Conservation (phyloP, 2,329 filamentous ascomycete species). For the Scedosporium apiospermum region DNA sequence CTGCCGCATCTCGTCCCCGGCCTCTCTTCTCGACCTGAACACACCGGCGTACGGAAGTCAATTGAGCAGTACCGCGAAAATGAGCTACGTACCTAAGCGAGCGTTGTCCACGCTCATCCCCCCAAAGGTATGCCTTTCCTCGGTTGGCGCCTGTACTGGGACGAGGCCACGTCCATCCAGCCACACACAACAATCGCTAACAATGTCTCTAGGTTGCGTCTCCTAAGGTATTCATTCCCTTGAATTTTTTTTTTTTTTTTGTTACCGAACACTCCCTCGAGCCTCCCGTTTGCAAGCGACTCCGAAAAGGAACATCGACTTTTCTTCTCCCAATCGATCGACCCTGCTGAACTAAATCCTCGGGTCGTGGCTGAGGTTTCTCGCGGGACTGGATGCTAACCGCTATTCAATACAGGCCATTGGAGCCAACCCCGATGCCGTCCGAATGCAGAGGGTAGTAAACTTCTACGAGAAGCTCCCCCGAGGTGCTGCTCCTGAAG, state of each 20-base stretch:
- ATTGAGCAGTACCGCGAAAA: constrained; percentile 25
- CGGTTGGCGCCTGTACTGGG: not conserved
- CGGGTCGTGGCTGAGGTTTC: too few relatives aligned
- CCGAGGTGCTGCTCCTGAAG: constrained; percentile 77
- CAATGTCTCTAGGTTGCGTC: constrained; percentile 57
- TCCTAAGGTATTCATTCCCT: constrained; percentile 59
- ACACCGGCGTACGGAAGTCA: not conserved
- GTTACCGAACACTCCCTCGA: too few relatives aligned
- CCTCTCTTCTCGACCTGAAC: not conserved
- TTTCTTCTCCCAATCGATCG: too few relatives aligned
- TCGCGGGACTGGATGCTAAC: not conserved
- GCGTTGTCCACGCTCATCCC: constrained; percentile 97
- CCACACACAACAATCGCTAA: not conserved
- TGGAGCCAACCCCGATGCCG: constrained; percentile 87
- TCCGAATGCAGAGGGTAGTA: constrained; percentile 96
- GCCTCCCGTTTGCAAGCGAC: too few relatives aligned
- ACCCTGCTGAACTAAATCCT: too few relatives aligned
- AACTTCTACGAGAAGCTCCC: constrained; percentile 99
- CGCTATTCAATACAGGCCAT: constrained; percentile 60
- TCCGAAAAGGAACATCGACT: too few relatives aligned
- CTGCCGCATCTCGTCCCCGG: not conserved
- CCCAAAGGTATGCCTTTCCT: constrained; percentile 67
- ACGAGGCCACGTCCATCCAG: constrained; percentile 8
- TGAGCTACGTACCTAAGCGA: constrained; percentile 88
- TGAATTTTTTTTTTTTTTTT: not conserved